Base-by-base conservation (phyloP, 2,329 filamentous ascomycete genomes). In the Spiromastix sp. region DNA sequence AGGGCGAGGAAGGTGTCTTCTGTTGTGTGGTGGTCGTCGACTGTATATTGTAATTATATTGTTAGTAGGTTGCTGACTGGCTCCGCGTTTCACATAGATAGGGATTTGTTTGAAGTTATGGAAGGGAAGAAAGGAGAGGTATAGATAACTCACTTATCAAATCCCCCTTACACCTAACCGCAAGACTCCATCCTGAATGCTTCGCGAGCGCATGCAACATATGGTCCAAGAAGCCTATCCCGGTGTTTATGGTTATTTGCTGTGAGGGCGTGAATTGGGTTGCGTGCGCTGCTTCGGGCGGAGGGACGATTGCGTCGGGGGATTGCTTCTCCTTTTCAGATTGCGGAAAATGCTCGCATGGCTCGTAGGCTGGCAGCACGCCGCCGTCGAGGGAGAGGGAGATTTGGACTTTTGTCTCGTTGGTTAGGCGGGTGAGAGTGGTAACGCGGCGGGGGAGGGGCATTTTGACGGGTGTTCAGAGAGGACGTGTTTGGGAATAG, bases 191-290 rank as follows among this genome's bases (percentile, higher is more conserved):
- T 43, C 91, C 89, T 4, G 83, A 79, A 64, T 98, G 91, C 65
- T 98, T 96, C 33, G 91, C 84, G 37, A 96, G 72, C 4, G 91
- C 91, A 63, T 98, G 91, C 33, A 96, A 73, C 89, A 98, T 96
- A 69, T 98, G 91, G 66, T 98, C 91, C 38, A 98, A 71, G 64
- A 98, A 98, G 40, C 91, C 91, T 60, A 98, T 93, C 45, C 91
- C 91, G 0, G 89, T 94, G 70, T 85, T 79, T 47, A 96, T 72
- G 54, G 77, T 77, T 56, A 96, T 95, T 41, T 77, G 78, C 62
- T 96, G 91, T 27, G 79, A 83, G 48, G 81, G 78, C 48, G 83
- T 89, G 45, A 77, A 69, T 63, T 98, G 89, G 1, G 80, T 79
- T 19, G 91, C 89, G 58, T 98, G 91, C 38, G 70, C 69, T 40